Evolutionary conservation across 2,329 filamentous ascomycete genomes (phyloP).

Genomic region (Metarhizium album): DNA sequence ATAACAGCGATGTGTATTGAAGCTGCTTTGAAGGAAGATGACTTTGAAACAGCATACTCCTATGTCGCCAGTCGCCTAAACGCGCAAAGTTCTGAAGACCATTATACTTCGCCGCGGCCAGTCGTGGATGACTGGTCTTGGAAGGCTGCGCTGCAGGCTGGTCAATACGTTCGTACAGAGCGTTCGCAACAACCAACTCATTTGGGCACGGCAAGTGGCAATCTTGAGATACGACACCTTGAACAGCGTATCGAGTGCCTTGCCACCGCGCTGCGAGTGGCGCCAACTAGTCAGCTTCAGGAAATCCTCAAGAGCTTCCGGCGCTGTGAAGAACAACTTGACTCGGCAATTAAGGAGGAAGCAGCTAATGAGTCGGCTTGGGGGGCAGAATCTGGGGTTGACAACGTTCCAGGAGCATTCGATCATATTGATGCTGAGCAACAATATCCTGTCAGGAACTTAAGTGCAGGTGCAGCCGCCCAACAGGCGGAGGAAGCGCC

Average conservation of each 20-base stretch:
- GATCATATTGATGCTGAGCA: constrained; percentile 15
- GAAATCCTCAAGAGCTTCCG: constrained; percentile 68
- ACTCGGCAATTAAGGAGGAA: constrained; percentile 54
- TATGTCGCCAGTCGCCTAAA: constrained; percentile 64
- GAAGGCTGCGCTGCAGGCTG: constrained; percentile 69
- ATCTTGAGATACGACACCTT: constrained; percentile 56
- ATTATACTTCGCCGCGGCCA: background rate
- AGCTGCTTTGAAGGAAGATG: constrained; percentile 63
- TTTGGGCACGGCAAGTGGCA: constrained; percentile 47
- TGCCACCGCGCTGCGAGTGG: constrained; percentile 62
- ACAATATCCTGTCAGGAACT: constrained; percentile 20
- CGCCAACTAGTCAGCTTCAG: constrained; percentile 57
- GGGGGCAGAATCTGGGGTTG: constrained; percentile 53
- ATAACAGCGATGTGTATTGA: constrained; percentile 74
- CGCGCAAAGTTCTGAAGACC: constrained; percentile 10
- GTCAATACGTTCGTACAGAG: constrained; percentile 54
- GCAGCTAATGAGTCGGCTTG: constrained; percentile 58
- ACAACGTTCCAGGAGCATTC: constrained; percentile 47
- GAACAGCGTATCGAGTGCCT: constrained; percentile 76
- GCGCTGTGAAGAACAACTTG: constrained; percentile 68
- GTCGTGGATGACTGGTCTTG: constrained; percentile 58
- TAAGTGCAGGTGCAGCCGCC: constrained; percentile 22
- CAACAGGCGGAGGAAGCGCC: constrained; percentile 43
- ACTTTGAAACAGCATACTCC: constrained; percentile 79
- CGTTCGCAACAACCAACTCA: constrained; percentile 46